Conservation (phyloP, 208 protist species). For the Leptomonas pyrrhocoris region DNA sequence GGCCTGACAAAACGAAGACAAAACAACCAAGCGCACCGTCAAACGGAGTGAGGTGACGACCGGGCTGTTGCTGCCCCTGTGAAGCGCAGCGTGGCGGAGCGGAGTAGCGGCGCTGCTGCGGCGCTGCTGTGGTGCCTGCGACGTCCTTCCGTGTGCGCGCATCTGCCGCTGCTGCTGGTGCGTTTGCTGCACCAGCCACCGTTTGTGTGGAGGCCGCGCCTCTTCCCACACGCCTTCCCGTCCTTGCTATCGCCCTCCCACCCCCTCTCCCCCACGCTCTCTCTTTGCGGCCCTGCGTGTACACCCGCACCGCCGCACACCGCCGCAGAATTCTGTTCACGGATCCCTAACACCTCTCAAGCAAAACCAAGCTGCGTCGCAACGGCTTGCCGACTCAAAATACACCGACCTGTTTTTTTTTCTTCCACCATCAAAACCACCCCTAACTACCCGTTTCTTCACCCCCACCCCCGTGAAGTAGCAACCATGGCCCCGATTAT, state of each 20-base stretch:
- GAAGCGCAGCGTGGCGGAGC: too few species aligned
- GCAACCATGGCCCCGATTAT: slow-evolving; percentile 27
- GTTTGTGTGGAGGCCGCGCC: too few species aligned
- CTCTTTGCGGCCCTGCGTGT: background rate
- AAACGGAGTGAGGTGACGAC: too few species aligned
- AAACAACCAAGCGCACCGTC: too few species aligned
- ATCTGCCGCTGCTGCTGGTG: too few species aligned
- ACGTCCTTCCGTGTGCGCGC: background rate
- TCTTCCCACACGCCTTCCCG: background rate
- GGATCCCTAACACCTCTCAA: background rate
- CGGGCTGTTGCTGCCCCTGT: too few species aligned
- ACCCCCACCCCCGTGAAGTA: background rate
- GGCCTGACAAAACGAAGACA: too few species aligned
- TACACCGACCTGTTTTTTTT: background rate
- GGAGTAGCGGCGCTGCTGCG: too few species aligned
- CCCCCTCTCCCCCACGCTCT: background rate
- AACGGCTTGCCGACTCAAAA: background rate
- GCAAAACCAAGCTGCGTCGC: background rate
- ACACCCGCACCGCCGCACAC: too few species aligned
- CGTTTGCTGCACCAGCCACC: too few species aligned
- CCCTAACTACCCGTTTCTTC: background rate
- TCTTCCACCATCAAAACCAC: background rate
- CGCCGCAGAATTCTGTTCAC: background rate
- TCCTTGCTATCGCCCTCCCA: background rate
- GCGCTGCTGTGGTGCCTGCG: too few species aligned